These are phyloP conservation scores for Botryosphaeria dothidea DNA, from an alignment of 2,329 filamentous ascomycete species.

Conservation along the genomic window DNA sequence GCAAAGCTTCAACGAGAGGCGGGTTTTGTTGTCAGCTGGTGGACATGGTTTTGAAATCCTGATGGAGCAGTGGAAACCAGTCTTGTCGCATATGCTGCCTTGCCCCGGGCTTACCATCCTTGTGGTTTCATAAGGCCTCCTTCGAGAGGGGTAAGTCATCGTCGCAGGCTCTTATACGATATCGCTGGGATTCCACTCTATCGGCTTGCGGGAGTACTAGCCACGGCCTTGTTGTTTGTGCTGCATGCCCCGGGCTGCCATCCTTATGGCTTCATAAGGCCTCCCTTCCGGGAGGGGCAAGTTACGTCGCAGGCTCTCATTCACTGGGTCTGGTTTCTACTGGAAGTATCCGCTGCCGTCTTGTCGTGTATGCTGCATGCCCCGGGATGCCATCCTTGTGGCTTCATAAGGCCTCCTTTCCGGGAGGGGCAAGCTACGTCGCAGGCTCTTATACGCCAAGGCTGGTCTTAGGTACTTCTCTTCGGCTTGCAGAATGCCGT, in stretches of 20 bases:
- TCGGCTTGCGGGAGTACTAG: background rate
- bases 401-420: background rate
- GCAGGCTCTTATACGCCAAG: background rate
- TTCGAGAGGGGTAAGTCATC: background rate
- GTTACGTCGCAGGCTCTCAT: background rate
- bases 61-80: background rate
- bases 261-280: background rate
- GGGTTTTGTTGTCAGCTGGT: background rate
- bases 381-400: background rate
- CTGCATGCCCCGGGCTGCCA: background rate
- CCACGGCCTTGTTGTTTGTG: background rate
- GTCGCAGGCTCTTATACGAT: background rate
- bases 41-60: background rate
- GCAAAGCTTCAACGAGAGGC: background rate
- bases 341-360: background rate
- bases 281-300: background rate
- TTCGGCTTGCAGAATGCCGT: background rate
- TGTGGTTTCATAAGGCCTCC: background rate
- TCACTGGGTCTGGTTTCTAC: background rate
- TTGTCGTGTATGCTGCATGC: background rate
- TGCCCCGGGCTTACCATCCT: background rate
- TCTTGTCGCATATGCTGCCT: background rate
- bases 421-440: background rate
- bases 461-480: background rate
- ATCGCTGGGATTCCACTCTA: background rate